Evolutionary conservation across 345 rosid genomes (phyloP).

Genomic region (Gynandropsis gynandra): DNA sequence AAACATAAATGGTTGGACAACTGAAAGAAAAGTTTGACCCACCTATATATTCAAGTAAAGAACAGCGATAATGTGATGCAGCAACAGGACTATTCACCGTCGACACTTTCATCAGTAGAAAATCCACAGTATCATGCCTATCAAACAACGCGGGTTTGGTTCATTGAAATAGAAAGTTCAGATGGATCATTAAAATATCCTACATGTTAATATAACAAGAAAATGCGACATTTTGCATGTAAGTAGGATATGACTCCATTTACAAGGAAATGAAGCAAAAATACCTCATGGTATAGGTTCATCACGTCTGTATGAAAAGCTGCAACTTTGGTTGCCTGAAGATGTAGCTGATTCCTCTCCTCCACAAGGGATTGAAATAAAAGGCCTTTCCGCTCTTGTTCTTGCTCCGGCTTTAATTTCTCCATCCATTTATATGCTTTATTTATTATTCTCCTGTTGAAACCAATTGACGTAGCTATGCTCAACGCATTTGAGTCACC

Average conservation of each 20-base stretch:
- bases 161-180: not conserved
- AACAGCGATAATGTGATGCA: not conserved
- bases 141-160: not conserved
- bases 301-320: constrained; percentile 52
- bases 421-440: constrained; percentile 66
- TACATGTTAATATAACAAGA: not conserved
- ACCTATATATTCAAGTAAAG: not conserved
- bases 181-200: not conserved
- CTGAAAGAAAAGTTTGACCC: not conserved
- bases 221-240: not conserved
- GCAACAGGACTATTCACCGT: not conserved
- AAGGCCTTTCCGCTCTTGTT: constrained; percentile 52
- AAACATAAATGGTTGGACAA: not conserved
- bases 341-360: constrained; percentile 65
- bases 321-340: constrained; percentile 48
- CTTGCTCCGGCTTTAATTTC: constrained; percentile 62
- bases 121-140: not conserved
- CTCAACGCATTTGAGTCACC: constrained; percentile 83
- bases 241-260: not conserved
- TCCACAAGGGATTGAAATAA: constrained; percentile 63
- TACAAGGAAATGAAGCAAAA: not conserved
- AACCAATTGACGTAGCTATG: constrained; percentile 79
- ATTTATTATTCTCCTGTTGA: constrained; percentile 50
- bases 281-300: constrained; percentile 66
- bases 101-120: not conserved